Base-by-base conservation (phyloP, 2,329 filamentous ascomycete genomes). In the Sporothrix humicola region DNA sequence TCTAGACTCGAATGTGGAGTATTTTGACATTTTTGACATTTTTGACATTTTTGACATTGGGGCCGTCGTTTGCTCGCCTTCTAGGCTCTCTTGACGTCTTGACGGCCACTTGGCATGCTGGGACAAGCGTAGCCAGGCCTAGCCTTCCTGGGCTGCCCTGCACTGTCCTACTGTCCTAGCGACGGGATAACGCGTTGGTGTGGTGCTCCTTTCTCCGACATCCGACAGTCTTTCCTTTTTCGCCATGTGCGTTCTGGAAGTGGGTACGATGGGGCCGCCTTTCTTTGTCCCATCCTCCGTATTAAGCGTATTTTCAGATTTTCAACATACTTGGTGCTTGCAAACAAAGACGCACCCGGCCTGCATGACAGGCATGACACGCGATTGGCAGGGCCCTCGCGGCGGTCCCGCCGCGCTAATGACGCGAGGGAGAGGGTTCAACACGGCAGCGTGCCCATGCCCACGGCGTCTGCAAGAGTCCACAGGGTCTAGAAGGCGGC, bases 111-210 rank as follows among this genome's bases (percentile, higher is more conserved):
- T 56, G 52, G 52, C 52, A 56, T 56, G n/a, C 52, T 56, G 9
- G n/a, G n/a, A 23, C 52, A 56, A 56, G n/a, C 23, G 23, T 26
- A 26, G 23, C 23, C 23, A 26, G 23, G 23, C 23, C 23, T 26
- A 26, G 23, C 23, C 23, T 26, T 26, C n/a, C 12, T 23, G n/a
- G 52, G 52, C 2, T 54, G 8, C 17, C 17, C 20, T 54, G 20
- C 17, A 20, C 50, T 20, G 10, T 54, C 20, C 13, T 54, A 5
- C 17, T n/a, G 50, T 56, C 52, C 23, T 56, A 23, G 52, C n/a
- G 52, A 56, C 52, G 52, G 52, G 52, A 56, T 56, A 56, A 56
- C 52, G 52, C 52, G n/a, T 20, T 56, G n/a, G 52, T 56, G n/a
- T 23, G 52, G 1, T 23, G n/a, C 52, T 56, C n/a, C 7, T 56